These are phyloP conservation scores for Cocos nucifera DNA, from an alignment of 176 grass and related monocot species.

Conservation along the genomic window DNA sequence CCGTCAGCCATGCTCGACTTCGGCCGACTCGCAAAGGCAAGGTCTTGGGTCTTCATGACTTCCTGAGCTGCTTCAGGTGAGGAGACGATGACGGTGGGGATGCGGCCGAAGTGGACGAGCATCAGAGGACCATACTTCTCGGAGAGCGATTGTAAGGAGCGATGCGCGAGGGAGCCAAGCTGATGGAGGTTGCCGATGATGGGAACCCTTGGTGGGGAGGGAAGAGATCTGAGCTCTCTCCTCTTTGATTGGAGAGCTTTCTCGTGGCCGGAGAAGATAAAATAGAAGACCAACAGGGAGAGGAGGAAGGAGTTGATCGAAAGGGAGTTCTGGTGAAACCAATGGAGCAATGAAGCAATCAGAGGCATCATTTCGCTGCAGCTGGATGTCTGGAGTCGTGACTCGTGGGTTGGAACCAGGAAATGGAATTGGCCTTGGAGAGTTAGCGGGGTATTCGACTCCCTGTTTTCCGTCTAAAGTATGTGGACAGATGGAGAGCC, in stretches of 20 bases:
- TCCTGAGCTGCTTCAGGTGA: constrained; percentile 29
- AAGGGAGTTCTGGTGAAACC: neutral
- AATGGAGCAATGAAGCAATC: no score
- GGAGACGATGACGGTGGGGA: constrained; percentile 33
- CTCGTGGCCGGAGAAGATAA: constrained; percentile 1
- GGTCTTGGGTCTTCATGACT: constrained; percentile 19
- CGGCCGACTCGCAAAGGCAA: neutral
- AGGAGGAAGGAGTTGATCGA: constrained; percentile 2
- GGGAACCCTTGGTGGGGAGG: constrained; percentile 35
- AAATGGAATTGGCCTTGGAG: neutral
- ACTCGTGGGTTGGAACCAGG: no score
- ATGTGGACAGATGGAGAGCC: no score
- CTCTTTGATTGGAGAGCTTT: neutral
- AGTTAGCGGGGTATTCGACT: neutral
- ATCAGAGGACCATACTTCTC: constrained; percentile 16
- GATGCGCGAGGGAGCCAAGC: constrained; percentile 29
- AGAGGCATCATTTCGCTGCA: no score
- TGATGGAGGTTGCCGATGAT: constrained; percentile 48
- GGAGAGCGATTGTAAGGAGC: constrained; percentile 23
- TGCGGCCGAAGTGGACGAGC: constrained; percentile 11
- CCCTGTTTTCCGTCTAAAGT: no score
- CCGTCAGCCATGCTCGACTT: neutral
- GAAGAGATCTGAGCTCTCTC: neutral
- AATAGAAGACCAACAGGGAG: neutral
- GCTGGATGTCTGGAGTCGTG: no score